phyloP scores from a whole-genome alignment of 1,284 basidiomycete genomes.

The Athelia sp. region DNA sequence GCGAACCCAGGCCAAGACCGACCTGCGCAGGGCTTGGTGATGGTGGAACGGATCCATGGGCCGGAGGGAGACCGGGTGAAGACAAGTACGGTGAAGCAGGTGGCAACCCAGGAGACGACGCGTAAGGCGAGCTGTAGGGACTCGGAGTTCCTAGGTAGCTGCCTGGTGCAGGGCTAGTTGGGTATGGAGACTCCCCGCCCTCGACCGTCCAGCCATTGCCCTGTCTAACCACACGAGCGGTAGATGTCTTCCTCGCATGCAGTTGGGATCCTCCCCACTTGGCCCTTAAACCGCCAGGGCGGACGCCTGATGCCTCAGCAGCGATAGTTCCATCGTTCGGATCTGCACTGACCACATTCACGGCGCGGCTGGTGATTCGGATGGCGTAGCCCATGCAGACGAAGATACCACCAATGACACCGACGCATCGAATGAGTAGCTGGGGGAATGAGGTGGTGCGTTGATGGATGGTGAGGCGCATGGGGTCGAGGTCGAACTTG shows the following conservation, averaged over 20 bases:
- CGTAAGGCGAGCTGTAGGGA: not conserved
- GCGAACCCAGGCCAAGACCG: not conserved
- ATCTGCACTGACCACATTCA: conserved; percentile 60
- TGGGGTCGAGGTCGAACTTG: conserved; percentile 94
- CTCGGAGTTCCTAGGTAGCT: not conserved
- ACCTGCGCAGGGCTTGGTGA: not conserved
- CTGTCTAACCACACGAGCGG: conserved; percentile 29
- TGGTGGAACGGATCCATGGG: not conserved
- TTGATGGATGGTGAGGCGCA: conserved; percentile 82
- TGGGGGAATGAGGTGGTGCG: conserved; percentile 80
- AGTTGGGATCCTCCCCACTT: conserved; percentile 44
- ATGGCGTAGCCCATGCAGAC: conserved; percentile 77
- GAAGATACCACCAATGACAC: conserved; percentile 79
- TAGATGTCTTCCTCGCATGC: conserved; percentile 26
- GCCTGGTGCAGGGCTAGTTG: not conserved
- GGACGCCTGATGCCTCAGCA: conserved; percentile 52
- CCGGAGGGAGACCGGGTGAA: not conserved
- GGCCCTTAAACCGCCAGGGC: conserved; percentile 31
- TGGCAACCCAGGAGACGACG: not conserved
- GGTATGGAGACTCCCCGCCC: conserved; percentile 28
- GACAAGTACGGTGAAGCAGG: not conserved
- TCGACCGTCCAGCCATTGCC: conserved; percentile 42
- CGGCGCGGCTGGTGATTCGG: conserved; percentile 58
- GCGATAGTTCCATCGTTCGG: conserved; percentile 53
- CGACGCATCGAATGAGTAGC: conserved; percentile 78